Base-by-base conservation (phyloP, 2,329 filamentous ascomycete genomes). In the Pseudocercospora fijiensis region DNA sequence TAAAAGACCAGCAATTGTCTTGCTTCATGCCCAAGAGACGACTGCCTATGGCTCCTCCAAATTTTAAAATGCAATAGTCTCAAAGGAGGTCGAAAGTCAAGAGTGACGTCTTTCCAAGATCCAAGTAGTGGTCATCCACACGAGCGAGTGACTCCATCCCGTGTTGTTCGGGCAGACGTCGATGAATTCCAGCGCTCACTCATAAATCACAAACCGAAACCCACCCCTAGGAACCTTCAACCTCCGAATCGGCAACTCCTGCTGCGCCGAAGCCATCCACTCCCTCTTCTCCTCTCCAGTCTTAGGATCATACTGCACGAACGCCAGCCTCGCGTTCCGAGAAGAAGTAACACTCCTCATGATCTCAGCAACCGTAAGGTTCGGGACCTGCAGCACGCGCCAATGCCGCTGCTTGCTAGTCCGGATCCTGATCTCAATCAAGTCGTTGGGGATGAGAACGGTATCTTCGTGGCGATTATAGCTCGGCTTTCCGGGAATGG, bases 161-260 rank as follows among this genome's bases (percentile, higher is more conserved):
- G n/a, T n/a, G n/a, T n/a, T n/a, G n/a, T n/a, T n/a, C n/a, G n/a
- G n/a, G n/a, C n/a, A n/a, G n/a, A n/a, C n/a, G n/a, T n/a, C n/a
- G n/a, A n/a, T n/a, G 33, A 37, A 37, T 37, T 37, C 33, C 33
- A 37, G 33, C 16, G 33, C 18, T 52, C 24, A 52, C 24, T 52
- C 49, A n/a, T 52, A 52, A 52, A 52, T 52, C 49, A 52, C 49
- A 26, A 52, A 52, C 24, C 49, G 49, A 52, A 52, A 52, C 9
- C 49, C 49, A 52, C 27, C 49, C 24, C 49, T 3, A 2, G 49
- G 49, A 4, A 52, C 49, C 24, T 52, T 52, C 49, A 52, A n/a
- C 9, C 49, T 10, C 10, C 49, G 49, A 16, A 52, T 52, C 9
- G 49, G 49, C 9, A 52, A 26, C 49, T 24, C 24, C 24, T 52